Conservation (phyloP, 495 filamentous ascomycete genomes). For the Podospora didyma region DNA sequence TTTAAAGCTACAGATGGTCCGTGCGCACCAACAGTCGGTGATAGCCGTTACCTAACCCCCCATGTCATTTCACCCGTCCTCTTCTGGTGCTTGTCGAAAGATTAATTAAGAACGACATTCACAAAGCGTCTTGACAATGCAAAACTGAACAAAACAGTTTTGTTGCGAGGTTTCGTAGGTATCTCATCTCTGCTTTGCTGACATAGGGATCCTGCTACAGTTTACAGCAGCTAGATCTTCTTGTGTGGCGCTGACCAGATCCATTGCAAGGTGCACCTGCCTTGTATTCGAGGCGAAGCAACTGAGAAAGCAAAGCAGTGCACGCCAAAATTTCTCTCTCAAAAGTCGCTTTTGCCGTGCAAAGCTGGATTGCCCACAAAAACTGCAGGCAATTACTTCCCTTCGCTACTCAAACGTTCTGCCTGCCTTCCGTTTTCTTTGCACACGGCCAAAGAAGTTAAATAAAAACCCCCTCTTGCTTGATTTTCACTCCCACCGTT, state of each 20-base stretch:
- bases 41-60: neutral
- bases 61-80: neutral
- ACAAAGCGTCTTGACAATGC: too few relatives aligned
- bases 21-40: conserved; percentile 9
- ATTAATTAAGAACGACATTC: too few relatives aligned
- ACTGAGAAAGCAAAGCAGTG: neutral
- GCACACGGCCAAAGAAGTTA: too few relatives aligned
- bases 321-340: conserved; percentile 1
- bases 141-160: too few relatives aligned
- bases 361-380: neutral
- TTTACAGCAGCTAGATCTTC: neutral
- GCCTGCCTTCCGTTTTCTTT: too few relatives aligned
- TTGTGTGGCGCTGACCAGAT: neutral
- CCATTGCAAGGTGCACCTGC: neutral
- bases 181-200: too few relatives aligned
- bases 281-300: conserved; percentile 5
- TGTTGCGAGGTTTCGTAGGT: too few relatives aligned
- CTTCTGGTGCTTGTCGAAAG: too few relatives aligned
- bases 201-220: neutral
- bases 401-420: too few relatives aligned
- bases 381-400: too few relatives aligned
- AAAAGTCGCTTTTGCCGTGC: neutral
- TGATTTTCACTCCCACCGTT: neutral
- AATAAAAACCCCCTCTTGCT: neutral
- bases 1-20: conserved; percentile 20